Evolutionary conservation across 345 rosid genomes (phyloP), one percentile per base, ranked within the genome.

Genomic region (Turnera subulata): DNA sequence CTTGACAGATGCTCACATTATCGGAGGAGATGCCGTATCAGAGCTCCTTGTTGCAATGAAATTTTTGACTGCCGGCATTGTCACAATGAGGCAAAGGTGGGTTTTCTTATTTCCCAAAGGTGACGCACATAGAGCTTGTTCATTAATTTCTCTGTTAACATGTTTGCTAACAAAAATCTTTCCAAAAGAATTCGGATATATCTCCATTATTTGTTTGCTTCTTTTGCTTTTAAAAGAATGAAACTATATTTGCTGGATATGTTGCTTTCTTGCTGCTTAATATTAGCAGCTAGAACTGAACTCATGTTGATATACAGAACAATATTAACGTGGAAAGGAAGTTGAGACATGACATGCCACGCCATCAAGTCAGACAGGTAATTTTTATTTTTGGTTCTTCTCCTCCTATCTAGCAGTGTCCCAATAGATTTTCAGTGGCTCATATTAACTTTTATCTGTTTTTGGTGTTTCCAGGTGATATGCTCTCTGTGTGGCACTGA

Each of bases 31-130:
- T 91, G 96, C 57, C 74, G 66, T 60, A 76, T 91, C 58, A 80
- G 79, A 79, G 91, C 96, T 56, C 97, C 97, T 59, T 91, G 97
- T 68, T 91, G 97, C 60, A 73, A 73, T 42, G 89, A 84, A 73
- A 66, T 83, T 17, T 88, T 83, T 76, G 86, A 78, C 77, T 91
- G 97, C 59, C 96, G 82, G 43, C 97, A 88, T 63, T 91, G 97
- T 70, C 97, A 91, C 63, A 72, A 91, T 39, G 94, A 91, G 59
- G 84, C 78, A n/a, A 79, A 71, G 83, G 86, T 78, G 59, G 50
- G 67, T 59, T 62, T 13, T 18, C 37, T 40, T 20, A 33, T 50
- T n/a, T 1, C 18, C 21, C 35, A 29, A 29, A 8, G 35, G 35
- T 29, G 4, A 29, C 5, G 35, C 17, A 11, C 21, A 6, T 2